Percentiles rank a stretch among this genome's conserved stretches.
Conservation (phyloP, 2,329 filamentous ascomycete species). For the Zymoseptoria tritici region DNA sequence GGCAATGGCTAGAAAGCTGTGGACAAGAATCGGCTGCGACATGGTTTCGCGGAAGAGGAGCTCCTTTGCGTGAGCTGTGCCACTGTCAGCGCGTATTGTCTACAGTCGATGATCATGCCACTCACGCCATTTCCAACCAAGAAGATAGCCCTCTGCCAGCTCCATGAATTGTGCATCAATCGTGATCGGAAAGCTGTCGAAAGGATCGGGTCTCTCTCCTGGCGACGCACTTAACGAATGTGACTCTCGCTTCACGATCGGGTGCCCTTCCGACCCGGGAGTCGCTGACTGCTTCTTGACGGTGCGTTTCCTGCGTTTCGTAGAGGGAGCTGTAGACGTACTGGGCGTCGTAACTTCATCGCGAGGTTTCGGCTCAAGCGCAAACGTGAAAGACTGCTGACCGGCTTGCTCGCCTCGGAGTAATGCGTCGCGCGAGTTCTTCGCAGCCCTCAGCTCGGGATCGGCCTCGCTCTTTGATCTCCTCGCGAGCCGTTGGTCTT, state of each 20-base stretch:
- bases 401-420: background rate
- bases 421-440: background rate
- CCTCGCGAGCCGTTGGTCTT: slow-evolving; percentile 6
- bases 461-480: background rate
- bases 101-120: background rate
- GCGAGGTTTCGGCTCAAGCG: slow-evolving; percentile 10
- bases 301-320: background rate
- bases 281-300: background rate
- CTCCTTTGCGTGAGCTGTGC: slow-evolving; percentile 2
- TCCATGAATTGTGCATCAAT: slow-evolving; percentile 9
- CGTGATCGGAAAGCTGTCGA: slow-evolving; percentile 11
- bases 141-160: slow-evolving; percentile 6
- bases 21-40: slow-evolving; percentile 5
- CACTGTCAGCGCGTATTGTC: background rate
- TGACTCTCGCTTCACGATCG: slow-evolving; percentile 4
- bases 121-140: slow-evolving; percentile 1
- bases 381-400: slow-evolving; percentile 2
- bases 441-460: background rate
- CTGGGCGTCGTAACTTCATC: slow-evolving; percentile 6
- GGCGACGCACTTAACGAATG: slow-evolving; percentile 10
- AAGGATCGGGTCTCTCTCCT: slow-evolving; percentile 9
- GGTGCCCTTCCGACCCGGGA: background rate
- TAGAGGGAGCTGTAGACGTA: background rate
- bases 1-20: slow-evolving; percentile 13
- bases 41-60: slow-evolving; percentile 9